A percentile compares a stretch with the other conserved stretches of the same genome.
Conservation (phyloP, 139 green algal genomes). For the Edaphochlamys debaryana region DNA sequence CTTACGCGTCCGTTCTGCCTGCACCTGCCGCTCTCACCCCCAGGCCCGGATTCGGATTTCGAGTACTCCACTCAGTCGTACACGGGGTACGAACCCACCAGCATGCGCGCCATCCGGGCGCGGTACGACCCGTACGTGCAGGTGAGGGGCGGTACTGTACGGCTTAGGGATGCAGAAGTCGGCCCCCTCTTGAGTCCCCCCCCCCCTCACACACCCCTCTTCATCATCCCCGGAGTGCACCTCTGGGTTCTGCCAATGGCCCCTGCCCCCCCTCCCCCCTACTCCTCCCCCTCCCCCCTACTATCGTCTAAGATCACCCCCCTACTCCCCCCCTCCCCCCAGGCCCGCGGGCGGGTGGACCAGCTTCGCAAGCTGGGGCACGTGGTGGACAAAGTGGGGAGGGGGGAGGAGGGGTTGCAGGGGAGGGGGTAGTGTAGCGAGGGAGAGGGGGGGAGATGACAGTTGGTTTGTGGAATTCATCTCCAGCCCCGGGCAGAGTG, state of each 20-base stretch:
- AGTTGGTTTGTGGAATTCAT: not conserved
- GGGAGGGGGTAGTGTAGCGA: too few relatives aligned
- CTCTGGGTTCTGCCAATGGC: too few relatives aligned
- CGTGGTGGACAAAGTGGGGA: conserved; percentile 93
- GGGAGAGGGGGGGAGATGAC: too few relatives aligned
- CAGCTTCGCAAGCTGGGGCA: conserved; percentile 96
- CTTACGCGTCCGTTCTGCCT: not conserved
- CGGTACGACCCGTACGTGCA: conserved; percentile 95
- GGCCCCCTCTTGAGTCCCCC: too few relatives aligned
- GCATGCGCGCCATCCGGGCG: conserved; percentile 96
- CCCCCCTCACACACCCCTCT: too few relatives aligned
- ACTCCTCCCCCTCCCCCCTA: too few relatives aligned
- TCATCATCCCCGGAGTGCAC: too few relatives aligned
- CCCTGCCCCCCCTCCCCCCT: not conserved
- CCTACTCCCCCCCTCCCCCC: not conserved
- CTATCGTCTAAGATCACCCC: too few relatives aligned
- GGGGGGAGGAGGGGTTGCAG: too few relatives aligned
- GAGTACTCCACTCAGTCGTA: conserved; percentile 97
- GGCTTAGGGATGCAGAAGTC: too few relatives aligned
- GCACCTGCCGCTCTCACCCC: not conserved
- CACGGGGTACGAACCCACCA: conserved; percentile 95
- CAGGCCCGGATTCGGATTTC: conserved; percentile 96
- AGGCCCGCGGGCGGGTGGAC: conserved; percentile 90
- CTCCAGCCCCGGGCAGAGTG: too few relatives aligned
- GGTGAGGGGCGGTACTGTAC: conserved; percentile 46